Conservation (phyloP, 1,284 basidiomycete genomes). For the Fistulinella staudtii region DNA sequence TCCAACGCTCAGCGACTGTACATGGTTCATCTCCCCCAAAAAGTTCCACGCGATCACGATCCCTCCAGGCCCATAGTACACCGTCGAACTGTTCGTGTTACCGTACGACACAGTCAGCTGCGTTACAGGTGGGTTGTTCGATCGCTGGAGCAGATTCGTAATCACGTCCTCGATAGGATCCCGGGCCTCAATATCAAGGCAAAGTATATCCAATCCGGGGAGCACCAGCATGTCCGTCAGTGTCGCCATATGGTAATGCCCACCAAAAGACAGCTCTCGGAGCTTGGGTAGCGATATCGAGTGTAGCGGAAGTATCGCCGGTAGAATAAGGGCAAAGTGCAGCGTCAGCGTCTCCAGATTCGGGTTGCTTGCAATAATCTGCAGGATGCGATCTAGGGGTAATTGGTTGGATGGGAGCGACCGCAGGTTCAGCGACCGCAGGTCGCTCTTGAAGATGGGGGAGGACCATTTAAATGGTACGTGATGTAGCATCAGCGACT, state of each 20-base stretch:
- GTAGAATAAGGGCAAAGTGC: conserved; percentile 55
- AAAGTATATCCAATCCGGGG: conserved; percentile 52
- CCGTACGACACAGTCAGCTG: conserved; percentile 60
- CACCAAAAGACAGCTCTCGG: conserved; percentile 54
- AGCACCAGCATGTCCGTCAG: conserved; percentile 59
- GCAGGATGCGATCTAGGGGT: conserved; percentile 60
- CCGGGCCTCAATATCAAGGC: conserved; percentile 62
- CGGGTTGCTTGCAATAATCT: conserved; percentile 55
- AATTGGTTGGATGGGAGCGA: conserved; percentile 59
- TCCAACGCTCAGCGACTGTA: conserved; percentile 58
- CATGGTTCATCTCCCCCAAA: conserved; percentile 41
- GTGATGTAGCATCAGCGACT: conserved; percentile 58
- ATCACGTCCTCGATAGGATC: conserved; percentile 68
- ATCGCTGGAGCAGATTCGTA: conserved; percentile 53
- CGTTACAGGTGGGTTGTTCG: conserved; percentile 49
- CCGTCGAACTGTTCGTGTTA: conserved; percentile 36
- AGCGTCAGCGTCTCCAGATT: conserved; percentile 52
- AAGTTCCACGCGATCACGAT: conserved; percentile 49
- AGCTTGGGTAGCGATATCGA: conserved; percentile 49
- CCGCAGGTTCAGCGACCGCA: conserved; percentile 56
- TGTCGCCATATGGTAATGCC: conserved; percentile 58
- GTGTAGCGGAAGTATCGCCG: conserved; percentile 56
- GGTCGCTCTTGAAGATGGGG: conserved; percentile 54
- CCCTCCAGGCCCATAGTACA: conserved; percentile 41
- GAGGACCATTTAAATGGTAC: conserved; percentile 74